Evolutionary conservation across 331 rosid species (phyloP).

Genomic region (Telfairia occidentalis): DNA sequence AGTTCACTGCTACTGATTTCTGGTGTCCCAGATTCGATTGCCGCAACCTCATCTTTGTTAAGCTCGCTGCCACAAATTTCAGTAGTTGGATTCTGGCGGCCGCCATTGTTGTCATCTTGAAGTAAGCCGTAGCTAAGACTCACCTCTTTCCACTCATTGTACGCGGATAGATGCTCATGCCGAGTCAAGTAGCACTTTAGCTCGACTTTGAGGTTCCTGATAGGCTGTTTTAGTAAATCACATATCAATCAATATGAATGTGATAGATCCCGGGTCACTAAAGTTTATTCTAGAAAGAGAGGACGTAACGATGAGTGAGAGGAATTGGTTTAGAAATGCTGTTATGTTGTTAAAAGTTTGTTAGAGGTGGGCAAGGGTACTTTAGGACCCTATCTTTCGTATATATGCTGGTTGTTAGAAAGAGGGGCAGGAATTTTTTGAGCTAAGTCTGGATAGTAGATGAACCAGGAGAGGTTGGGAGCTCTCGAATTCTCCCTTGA

Average conservation of each 20-base stretch:
- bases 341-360: no score
- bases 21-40: background rate
- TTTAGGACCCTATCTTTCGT: no score
- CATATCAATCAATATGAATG: background rate
- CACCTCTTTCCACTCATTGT: conserved; percentile 20
- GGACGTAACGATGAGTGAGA: no score
- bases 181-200: conserved; percentile 25
- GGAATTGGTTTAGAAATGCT: no score
- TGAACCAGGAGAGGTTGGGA: no score
- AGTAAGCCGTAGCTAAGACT: conserved; percentile 17
- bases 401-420: no score
- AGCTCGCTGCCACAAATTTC: background rate
- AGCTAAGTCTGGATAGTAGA: no score
- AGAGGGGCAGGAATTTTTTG: no score
- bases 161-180: conserved; percentile 13
- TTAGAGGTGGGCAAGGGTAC: no score
- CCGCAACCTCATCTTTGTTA: background rate
- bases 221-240: conserved; percentile 11
- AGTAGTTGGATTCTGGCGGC: background rate
- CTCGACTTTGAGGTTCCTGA: conserved; percentile 16
- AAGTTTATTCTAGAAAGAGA: no score
- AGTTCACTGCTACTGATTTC: background rate
- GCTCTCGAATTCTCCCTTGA: no score
- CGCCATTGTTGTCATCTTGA: conserved; percentile 1
- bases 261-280: no score